Conservation (phyloP, 805 yeast genomes). For the Ogataea pini region DNA sequence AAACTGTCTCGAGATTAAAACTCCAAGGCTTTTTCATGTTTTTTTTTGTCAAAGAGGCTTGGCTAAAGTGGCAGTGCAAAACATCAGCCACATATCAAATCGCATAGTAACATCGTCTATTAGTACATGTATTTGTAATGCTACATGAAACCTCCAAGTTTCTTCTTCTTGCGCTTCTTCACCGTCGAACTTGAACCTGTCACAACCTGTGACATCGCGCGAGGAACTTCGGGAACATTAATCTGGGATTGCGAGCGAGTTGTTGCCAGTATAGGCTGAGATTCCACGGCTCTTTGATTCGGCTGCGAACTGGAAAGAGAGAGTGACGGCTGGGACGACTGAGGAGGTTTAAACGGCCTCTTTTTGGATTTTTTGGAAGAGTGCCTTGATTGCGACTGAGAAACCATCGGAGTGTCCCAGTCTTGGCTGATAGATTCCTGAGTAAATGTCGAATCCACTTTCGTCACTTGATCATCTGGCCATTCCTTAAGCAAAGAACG, state of each 20-base stretch:
- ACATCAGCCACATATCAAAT: no score
- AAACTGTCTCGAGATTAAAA: background rate
- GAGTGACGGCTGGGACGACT: conserved; percentile 1
- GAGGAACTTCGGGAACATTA: conserved; percentile 4
- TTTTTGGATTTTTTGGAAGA: background rate
- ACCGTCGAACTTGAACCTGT: conserved; percentile 5
- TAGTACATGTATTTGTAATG: no score
- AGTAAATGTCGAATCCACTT: no score
- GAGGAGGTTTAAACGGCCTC: background rate
- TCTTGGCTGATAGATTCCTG: background rate
- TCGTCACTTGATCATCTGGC: conserved; percentile 12
- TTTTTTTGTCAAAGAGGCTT: no score
- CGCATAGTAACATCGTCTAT: no score
- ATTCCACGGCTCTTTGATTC: background rate
- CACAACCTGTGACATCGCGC: conserved; percentile 8
- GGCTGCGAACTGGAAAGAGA: background rate
- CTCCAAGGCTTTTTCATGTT: no score
- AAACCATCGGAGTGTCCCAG: conserved; percentile 10
- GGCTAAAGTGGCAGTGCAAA: no score
- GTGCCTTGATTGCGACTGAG: conserved; percentile 7
- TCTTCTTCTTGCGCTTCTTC: conserved; percentile 20
- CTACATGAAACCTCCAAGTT: conserved; percentile 23
- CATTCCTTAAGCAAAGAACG: conserved; percentile 21
- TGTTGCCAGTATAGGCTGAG: background rate
- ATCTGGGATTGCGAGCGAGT: conserved; percentile 10